Percentiles rank a stretch among this genome's conserved stretches.
These are phyloP conservation scores for Plantago coronopus DNA, from an alignment of 305 asterid species.

Conservation along the genomic window DNA sequence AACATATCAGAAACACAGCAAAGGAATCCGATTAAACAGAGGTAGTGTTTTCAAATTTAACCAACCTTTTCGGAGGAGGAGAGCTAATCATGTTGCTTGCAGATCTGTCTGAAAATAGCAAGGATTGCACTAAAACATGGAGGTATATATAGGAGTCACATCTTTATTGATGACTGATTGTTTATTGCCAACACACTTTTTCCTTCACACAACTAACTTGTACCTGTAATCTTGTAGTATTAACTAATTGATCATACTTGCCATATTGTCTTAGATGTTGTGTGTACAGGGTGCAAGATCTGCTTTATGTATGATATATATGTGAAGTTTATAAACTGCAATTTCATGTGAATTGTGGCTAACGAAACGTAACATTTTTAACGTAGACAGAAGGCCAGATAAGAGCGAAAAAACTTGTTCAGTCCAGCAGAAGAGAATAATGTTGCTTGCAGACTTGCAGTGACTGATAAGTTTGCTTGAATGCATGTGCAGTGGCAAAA, in stretches of 20 bases:
- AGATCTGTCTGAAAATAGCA: constrained; percentile 20
- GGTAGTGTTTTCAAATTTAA: background rate
- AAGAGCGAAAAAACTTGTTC: background rate
- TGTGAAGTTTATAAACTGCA: background rate
- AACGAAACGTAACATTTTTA: background rate
- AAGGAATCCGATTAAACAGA: background rate
- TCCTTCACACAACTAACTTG: constrained; percentile 36
- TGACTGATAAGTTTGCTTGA: background rate
- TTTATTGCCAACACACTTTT: constrained; percentile 33
- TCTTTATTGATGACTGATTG: constrained; percentile 16
- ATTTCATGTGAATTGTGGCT: background rate
- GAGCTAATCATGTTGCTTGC: background rate
- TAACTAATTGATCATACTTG: background rate
- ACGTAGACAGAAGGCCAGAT: background rate
- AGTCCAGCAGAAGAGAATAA: background rate
- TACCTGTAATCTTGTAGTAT: constrained; percentile 24
- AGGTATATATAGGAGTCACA: constrained; percentile 25
- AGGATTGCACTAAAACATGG: constrained; percentile 15
- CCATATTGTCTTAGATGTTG: background rate
- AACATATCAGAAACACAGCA: background rate
- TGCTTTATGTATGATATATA: background rate
- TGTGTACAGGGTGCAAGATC: background rate
- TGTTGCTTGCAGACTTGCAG: background rate
- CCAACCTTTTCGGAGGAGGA: constrained; percentile 32
- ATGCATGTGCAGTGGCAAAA: background rate